Evolutionary conservation across 495 filamentous ascomycete species (phyloP).

Genomic region (Echria macrotheca): DNA sequence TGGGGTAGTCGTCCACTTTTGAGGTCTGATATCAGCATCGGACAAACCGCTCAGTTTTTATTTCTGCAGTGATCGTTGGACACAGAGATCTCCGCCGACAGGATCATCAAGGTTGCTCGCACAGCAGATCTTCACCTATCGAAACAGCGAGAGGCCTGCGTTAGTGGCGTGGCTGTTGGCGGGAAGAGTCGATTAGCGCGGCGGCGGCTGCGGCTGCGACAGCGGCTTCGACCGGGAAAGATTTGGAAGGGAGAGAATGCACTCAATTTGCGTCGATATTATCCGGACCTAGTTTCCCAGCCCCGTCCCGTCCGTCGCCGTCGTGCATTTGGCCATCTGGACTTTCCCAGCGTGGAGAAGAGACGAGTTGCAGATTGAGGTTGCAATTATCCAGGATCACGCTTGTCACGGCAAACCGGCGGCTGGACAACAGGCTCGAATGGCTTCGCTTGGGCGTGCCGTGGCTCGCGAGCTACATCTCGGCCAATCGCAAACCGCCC

Average conservation of each 20-base stretch:
- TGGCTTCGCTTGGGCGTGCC: background rate
- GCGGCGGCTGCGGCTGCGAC: no score
- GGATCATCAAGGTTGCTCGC: no score
- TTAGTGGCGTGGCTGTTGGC: no score
- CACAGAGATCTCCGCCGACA: background rate
- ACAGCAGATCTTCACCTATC: no score
- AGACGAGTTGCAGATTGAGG: background rate
- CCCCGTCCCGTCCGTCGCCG: no score
- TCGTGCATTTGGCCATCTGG: no score
- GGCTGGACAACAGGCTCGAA: constrained; percentile 7
- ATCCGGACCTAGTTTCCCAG: no score
- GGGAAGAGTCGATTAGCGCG: no score
- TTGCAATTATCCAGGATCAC: constrained; percentile 2
- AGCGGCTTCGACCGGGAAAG: no score
- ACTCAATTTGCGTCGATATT: no score
- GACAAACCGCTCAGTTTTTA: background rate
- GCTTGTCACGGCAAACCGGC: constrained; percentile 10
- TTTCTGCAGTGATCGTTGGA: background rate
- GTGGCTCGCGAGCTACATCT: background rate
- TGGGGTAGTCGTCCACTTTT: background rate
- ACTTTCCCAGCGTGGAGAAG: constrained; percentile 2
- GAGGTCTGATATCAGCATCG: background rate
- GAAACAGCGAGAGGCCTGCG: no score
- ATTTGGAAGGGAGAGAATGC: no score
- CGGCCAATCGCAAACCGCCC: background rate